Percentiles rank a stretch among this genome's conserved stretches.
phyloP scores from a whole-genome alignment of 495 filamentous ascomycete species.

The Penicillium subrubescens region DNA sequence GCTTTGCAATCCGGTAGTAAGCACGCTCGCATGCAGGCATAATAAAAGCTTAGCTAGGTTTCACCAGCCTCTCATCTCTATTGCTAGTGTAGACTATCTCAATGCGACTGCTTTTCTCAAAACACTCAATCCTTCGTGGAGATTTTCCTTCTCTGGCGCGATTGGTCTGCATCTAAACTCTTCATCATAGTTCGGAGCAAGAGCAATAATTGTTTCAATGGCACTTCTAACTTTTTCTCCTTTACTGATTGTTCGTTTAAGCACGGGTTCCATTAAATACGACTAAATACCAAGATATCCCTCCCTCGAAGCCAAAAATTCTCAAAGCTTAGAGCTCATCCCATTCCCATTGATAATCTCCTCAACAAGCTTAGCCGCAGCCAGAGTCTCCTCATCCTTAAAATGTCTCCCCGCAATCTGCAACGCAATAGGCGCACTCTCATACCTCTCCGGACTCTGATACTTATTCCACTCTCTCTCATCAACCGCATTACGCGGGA shows the following conservation, averaged over 20 bases:
- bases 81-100: too few relatives aligned
- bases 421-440: slow-evolving; percentile 51
- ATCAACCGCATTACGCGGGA: slow-evolving; percentile 35
- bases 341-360: slow-evolving; percentile 26
- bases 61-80: too few relatives aligned
- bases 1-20: too few relatives aligned
- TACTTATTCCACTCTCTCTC: slow-evolving; percentile 46
- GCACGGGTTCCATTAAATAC: not conserved
- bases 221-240: too few relatives aligned
- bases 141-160: too few relatives aligned
- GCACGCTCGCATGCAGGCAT: too few relatives aligned
- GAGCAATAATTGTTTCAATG: too few relatives aligned
- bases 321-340: slow-evolving; percentile 12
- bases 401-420: slow-evolving; percentile 54
- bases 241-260: not conserved
- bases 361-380: slow-evolving; percentile 37
- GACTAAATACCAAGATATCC: not conserved
- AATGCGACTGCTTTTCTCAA: too few relatives aligned
- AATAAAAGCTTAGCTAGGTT: too few relatives aligned
- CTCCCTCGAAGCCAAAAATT: not conserved
- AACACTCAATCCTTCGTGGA: too few relatives aligned
- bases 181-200: too few relatives aligned
- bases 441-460: slow-evolving; percentile 34
- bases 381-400: slow-evolving; percentile 45
- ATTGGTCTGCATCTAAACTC: too few relatives aligned